phyloP scores from a whole-genome alignment of 1,284 basidiomycete species.

The Ceratobasidium sp. region DNA sequence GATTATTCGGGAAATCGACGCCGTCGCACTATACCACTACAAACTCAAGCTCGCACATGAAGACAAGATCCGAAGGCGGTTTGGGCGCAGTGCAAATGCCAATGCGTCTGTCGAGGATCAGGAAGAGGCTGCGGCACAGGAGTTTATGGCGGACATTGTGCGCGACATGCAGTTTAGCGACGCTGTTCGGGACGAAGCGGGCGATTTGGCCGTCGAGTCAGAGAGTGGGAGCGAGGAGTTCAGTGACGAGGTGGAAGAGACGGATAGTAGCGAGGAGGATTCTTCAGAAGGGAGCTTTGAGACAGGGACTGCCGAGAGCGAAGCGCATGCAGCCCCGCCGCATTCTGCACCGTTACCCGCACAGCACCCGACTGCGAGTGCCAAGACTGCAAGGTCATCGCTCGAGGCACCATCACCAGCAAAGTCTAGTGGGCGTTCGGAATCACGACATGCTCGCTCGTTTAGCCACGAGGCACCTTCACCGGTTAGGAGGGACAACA shows the following conservation, averaged over 20 bases:
- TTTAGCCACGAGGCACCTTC: slow-evolving; percentile 39
- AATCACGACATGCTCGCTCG: slow-evolving; percentile 38
- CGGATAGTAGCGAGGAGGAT: slow-evolving; percentile 53
- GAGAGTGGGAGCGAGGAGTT: slow-evolving; percentile 61
- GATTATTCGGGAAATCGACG: slow-evolving; percentile 89
- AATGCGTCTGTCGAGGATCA: slow-evolving; percentile 63
- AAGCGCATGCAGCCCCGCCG: slow-evolving; percentile 29
- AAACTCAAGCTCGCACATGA: slow-evolving; percentile 92
- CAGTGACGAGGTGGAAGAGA: slow-evolving; percentile 64
- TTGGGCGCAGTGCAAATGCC: slow-evolving; percentile 67
- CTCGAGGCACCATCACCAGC: slow-evolving; percentile 41
- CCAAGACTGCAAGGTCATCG: slow-evolving; percentile 50
- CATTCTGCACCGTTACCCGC: slow-evolving; percentile 58
- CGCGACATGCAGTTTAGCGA: slow-evolving; percentile 85
- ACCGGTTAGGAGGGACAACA: slow-evolving; percentile 19
- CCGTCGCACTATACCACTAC: slow-evolving; percentile 90
- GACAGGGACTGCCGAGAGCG: slow-evolving; percentile 53
- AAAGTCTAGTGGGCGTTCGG: slow-evolving; percentile 42
- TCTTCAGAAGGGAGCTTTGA: slow-evolving; percentile 50
- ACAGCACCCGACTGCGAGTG: slow-evolving; percentile 58
- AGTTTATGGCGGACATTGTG: slow-evolving; percentile 78
- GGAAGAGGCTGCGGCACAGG: slow-evolving; percentile 83
- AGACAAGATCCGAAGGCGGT: slow-evolving; percentile 84
- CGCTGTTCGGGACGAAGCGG: slow-evolving; percentile 79
- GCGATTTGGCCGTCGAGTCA: slow-evolving; percentile 81